Evolutionary conservation across 2,329 filamentous ascomycete species (phyloP).

Genomic region (Zasmidium citrigriseum): DNA sequence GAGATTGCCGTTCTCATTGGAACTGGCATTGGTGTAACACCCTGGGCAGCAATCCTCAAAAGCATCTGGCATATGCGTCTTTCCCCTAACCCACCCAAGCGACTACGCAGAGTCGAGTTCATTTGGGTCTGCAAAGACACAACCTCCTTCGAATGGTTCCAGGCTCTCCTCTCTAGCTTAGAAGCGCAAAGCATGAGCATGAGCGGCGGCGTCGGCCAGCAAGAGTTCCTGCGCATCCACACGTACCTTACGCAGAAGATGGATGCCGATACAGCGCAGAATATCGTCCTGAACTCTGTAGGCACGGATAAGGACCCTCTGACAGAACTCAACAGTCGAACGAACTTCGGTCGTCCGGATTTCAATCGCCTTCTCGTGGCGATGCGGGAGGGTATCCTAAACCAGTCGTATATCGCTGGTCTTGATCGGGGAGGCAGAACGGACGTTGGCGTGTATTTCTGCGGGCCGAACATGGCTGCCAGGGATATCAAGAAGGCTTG

Average conservation of each 20-base stretch:
- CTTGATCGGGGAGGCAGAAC: slow-evolving; percentile 69
- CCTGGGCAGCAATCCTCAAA: slow-evolving; percentile 86
- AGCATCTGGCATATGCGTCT: slow-evolving; percentile 98
- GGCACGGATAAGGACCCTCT: slow-evolving; percentile 85
- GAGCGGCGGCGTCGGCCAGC: slow-evolving; percentile 54
- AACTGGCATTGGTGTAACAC: slow-evolving; percentile 84
- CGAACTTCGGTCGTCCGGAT: slow-evolving; percentile 93
- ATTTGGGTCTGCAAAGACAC: slow-evolving; percentile 99
- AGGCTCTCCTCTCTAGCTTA: slow-evolving; percentile 85
- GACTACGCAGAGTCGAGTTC: slow-evolving; percentile 93
- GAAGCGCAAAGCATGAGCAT: slow-evolving; percentile 79
- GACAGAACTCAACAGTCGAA: slow-evolving; percentile 84
- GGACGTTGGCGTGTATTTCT: slow-evolving; percentile 96
- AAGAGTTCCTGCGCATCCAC: slow-evolving; percentile 94
- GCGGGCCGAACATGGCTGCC: slow-evolving; percentile 79
- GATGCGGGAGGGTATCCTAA: slow-evolving; percentile 85
- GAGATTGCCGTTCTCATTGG: slow-evolving; percentile 85
- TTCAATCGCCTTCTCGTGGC: slow-evolving; percentile 76
- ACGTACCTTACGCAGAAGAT: slow-evolving; percentile 95
- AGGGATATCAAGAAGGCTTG: slow-evolving; percentile 83
- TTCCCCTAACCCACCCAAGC: slow-evolving; percentile 81
- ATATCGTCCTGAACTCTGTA: slow-evolving; percentile 95
- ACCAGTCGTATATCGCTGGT: slow-evolving; percentile 81
- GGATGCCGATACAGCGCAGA: slow-evolving; percentile 88
- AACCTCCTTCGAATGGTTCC: slow-evolving; percentile 97